Percentiles rank a stretch among this genome's conserved stretches.
Conservation (phyloP, 2,329 filamentous ascomycete species). For the Trichoderma sp. region DNA sequence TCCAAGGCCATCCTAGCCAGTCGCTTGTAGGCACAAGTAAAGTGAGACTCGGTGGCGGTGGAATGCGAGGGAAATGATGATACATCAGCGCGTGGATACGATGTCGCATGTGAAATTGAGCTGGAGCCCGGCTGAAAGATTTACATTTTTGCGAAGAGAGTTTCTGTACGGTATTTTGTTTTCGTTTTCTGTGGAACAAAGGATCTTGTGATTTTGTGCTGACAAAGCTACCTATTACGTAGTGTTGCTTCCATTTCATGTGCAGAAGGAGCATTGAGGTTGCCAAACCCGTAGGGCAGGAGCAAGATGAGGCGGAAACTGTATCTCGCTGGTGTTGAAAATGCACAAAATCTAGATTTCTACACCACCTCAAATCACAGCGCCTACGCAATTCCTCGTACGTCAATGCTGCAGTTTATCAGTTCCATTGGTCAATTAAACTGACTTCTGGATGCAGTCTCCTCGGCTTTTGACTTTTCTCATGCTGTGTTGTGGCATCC, state of each 20-base stretch:
- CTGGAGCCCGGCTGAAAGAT: background rate
- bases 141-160: background rate
- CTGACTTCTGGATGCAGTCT: background rate
- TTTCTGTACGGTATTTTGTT: background rate
- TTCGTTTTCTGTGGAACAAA: background rate
- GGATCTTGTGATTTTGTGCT: background rate
- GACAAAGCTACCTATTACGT: background rate
- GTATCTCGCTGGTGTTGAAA: background rate
- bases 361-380: background rate
- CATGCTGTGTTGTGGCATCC: background rate
- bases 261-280: background rate
- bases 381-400: background rate
- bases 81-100: background rate
- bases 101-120: background rate
- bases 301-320: background rate
- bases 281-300: background rate
- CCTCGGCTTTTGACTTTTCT: background rate
- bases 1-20: background rate
- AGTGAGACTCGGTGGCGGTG: background rate
- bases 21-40: background rate
- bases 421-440: background rate
- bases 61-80: background rate
- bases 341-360: background rate
- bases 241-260: background rate
- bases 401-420: background rate